A percentile compares a stretch with the other conserved stretches of the same genome.
Conservation (phyloP, 108 stramenopile genomes). For the Craspedostauros australis region DNA sequence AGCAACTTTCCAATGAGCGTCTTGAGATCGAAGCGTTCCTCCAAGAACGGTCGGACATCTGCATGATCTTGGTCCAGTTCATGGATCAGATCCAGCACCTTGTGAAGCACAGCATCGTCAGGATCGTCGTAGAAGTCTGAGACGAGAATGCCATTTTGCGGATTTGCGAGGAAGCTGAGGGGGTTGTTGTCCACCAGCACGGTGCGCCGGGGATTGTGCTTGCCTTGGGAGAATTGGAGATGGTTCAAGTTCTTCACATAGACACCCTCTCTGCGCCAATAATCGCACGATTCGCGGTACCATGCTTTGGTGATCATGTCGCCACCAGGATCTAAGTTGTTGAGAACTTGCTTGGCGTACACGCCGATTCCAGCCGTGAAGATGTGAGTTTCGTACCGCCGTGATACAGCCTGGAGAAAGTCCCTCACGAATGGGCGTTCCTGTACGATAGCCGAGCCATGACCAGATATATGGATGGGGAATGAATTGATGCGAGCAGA, state of each 20-base stretch:
- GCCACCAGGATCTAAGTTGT: conserved; percentile 86
- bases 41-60: conserved; percentile 90
- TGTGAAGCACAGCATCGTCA: conserved; percentile 85
- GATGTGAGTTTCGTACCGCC: conserved; percentile 86
- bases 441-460: no score
- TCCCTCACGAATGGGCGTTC: conserved; percentile 90
- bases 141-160: conserved; percentile 97
- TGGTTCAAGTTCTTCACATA: conserved; percentile 92
- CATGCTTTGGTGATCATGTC: conserved; percentile 74
- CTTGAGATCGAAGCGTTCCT: conserved; percentile 78
- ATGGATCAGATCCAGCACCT: conserved; percentile 86
- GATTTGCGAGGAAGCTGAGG: conserved; percentile 84
- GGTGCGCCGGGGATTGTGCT: conserved; percentile 45
- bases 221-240: conserved; percentile 2
- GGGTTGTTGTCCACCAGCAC: conserved; percentile 99
- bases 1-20: no score
- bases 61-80: conserved; percentile 76
- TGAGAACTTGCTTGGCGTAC: conserved; percentile 91
- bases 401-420: conserved; percentile 75
- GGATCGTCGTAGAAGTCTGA: conserved; percentile 96
- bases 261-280: conserved; percentile 57
- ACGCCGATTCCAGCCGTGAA: conserved; percentile 98
- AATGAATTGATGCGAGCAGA: no score
- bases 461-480: no score
- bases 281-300: conserved; percentile 89